phyloP scores from a whole-genome alignment of 176 grass and related monocot species.

The Zoysia pacifica region DNA sequence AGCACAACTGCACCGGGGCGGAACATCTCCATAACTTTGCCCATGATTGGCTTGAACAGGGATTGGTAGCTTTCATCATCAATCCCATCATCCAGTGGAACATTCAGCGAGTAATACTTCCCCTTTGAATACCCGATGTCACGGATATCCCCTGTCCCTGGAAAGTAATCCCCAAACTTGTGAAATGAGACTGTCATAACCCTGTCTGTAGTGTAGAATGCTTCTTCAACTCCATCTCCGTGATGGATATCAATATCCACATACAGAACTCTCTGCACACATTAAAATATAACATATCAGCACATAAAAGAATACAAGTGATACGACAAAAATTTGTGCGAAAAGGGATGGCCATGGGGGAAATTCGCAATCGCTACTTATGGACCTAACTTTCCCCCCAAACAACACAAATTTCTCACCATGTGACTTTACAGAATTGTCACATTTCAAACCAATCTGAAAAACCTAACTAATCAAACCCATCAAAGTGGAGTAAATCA shows the following conservation, averaged over 20 bases:
- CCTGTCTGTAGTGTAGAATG: constrained; percentile 87
- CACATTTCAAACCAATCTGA: not conserved
- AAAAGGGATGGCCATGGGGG: not conserved
- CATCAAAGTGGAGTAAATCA: not conserved
- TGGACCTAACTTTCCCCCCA: not conserved
- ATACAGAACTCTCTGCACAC: constrained; percentile 75
- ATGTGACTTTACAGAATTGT: constrained; percentile 1
- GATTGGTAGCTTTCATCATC: constrained; percentile 94
- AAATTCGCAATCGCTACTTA: not conserved
- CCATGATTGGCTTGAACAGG: constrained; percentile 80
- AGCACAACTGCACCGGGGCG: constrained; percentile 82
- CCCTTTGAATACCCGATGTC: constrained; percentile 75
- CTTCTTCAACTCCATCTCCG: constrained; percentile 89
- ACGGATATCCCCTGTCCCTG: constrained; percentile 80
- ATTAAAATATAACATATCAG: constrained; percentile 27
- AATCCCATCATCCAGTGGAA: constrained; percentile 85
- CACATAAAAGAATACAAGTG: constrained; percentile 11
- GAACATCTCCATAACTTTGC: constrained; percentile 92
- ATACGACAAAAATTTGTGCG: not conserved
- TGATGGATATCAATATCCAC: constrained; percentile 95
- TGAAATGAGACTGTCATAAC: constrained; percentile 98
- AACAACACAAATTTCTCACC: not conserved
- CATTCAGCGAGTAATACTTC: constrained; percentile 84
- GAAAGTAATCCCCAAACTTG: constrained; percentile 92
- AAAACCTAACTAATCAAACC: not conserved